Base-by-base conservation (phyloP, 2,329 filamentous ascomycete genomes). In the Diaporthe citriasiana region DNA sequence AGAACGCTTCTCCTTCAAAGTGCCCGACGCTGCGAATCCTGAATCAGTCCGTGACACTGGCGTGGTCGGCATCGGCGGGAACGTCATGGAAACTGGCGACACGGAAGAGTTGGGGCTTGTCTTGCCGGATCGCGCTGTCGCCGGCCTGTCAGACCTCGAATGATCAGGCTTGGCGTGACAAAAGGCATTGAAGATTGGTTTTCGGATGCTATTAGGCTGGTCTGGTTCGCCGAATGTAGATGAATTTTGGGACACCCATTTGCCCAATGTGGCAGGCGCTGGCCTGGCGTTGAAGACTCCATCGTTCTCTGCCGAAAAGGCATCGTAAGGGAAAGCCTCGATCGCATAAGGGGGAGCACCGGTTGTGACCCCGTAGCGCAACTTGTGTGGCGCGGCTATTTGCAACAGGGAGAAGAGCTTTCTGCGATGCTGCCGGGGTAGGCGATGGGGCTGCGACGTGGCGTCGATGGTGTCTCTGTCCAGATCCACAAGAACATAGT, bases 401-500 rank as follows among this genome's bases (percentile, higher is more conserved):
- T 98, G 96, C 65, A 99, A 87, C 40, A 99, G 87, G 22, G 95
- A 95, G 79, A 94, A 89, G 40, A 99, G 89, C 83, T 99, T 99
- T 77, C 95, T 90, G 65, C 97, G 91, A 82, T 97, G 94, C 80
- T 98, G 96, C 75, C 95, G 92, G 13, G 97, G 97, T 33, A 99
- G 87, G 56, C 92, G 88, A 60, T 90, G 89, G n/a, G 95, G 95
- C 73, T 92, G 90, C 8, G 91, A 87, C 1, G 95, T 97, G 65
- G 95, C 93, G 80, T 98, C 94, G 75, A 99, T 95, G 22, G 92
- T 92, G 82, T 99, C 94, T 81, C 93, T 92, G 82, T 99, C 97
- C 69, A 99, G 87, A 82, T 99, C 97, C 47, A 98, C 95, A 22
- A 98, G 87, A 25, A 98, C 95, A 82, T 96, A 98, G 80, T 98